Evolutionary conservation across 257 asterid genomes (phyloP).

Genomic region (Cruciata laevipes): DNA sequence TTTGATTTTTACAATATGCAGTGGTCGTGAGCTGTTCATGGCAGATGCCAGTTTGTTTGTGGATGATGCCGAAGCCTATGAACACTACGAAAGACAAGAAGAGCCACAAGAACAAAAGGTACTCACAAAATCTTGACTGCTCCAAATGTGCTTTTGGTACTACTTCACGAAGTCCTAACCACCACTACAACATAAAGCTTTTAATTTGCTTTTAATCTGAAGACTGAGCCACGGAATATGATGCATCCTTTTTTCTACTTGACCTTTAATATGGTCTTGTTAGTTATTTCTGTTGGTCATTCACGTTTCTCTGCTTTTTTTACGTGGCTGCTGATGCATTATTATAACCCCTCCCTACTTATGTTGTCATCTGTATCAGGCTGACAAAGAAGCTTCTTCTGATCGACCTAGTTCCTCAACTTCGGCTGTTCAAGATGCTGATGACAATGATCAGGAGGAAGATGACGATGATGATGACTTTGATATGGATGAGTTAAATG

Average conservation of each 20-base stretch:
- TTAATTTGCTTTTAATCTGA: not conserved
- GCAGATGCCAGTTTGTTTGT: conserved; percentile 70
- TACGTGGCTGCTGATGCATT: not conserved
- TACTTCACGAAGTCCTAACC: not conserved
- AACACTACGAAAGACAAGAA: conserved; percentile 58
- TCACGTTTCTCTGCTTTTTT: too few species aligned
- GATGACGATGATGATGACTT: conserved; percentile 75
- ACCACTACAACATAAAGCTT: not conserved
- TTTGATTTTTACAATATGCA: conserved; percentile 26
- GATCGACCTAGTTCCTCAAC: conserved; percentile 68
- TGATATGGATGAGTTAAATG: conserved; percentile 77
- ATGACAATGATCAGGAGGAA: conserved; percentile 20
- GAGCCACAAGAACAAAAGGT: conserved; percentile 45
- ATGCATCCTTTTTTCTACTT: not conserved
- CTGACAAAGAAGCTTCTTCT: conserved; percentile 30
- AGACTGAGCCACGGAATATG: not conserved
- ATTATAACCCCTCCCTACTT: not conserved
- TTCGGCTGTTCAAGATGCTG: conserved; percentile 34
- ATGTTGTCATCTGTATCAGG: conserved; percentile 32
- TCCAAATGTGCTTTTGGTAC: not conserved
- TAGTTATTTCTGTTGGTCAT: not conserved
- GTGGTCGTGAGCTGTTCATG: conserved; percentile 92
- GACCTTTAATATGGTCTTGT: not conserved
- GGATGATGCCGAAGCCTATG: conserved; percentile 84
- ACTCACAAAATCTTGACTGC: not conserved